Base-by-base conservation (phyloP, 2,329 filamentous ascomycete species). In the Tolypocladium pustulatum region DNA sequence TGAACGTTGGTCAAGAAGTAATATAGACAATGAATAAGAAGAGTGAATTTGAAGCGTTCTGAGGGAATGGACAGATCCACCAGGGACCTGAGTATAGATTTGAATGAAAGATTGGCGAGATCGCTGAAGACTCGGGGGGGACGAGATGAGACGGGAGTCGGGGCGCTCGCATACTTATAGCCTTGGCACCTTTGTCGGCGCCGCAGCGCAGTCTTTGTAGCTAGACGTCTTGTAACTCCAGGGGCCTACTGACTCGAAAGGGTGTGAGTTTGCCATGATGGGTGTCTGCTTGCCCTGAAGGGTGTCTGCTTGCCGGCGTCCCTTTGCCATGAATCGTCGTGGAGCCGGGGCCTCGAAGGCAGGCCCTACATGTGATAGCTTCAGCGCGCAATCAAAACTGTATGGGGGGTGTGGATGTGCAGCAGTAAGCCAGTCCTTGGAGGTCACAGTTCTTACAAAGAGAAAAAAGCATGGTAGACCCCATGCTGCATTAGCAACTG, bases 61-160 rank as follows among this genome's bases (percentile, higher is more conserved):
- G 37, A 55, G 54, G 25, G 54, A 55, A 55, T 41, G 54, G 37
- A 55, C 13, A 38, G 54, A 55, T 55, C 54, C 54, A n/a, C 54
- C 54, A 12, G 54, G 54, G 54, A 55, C 54, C 54, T 34, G 49
- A 4, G 49, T 52, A 52, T 22, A 10, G 49, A 13, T 13, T 12
- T 6, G 30, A 52, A 52, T n/a, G 49, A 52, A 52, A 34, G 15
- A n/a, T 34, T 12, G 49, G 30, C 30, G 49, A 34, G 30, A 52
- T 52, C 49, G 49, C 49, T 52, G 38, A 55, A 32, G 34, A 41
- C 9, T 37, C 36, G 54, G 41, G 25, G 20, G 25, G 30, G 20
- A 52, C 30, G 30, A 13, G 49, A 34, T 12, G 49, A 20, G 46
- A 34, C 4, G 20, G 27, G 10, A 13, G 49, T 20, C 20, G 30